These are phyloP conservation scores for Mucor sp. DNA, from an alignment of 371 early-diverging fungal genomes.

Conservation along the genomic window DNA sequence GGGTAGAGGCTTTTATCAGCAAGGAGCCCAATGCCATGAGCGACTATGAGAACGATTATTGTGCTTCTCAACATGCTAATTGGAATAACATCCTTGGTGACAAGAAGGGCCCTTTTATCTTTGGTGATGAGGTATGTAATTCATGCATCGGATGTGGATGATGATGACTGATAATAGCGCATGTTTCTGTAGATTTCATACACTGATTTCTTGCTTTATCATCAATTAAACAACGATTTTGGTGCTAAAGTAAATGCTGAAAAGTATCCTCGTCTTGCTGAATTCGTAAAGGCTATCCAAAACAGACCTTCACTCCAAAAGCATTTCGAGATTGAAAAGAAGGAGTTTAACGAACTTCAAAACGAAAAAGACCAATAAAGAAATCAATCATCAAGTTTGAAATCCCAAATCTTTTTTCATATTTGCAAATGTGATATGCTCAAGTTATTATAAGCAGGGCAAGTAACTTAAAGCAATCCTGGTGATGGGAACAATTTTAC, in stretches of 20 bases:
- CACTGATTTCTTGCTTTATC: slow-evolving; percentile 30
- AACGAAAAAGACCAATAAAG: too few relatives aligned
- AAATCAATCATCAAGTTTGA: too few relatives aligned
- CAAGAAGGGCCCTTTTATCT: slow-evolving; percentile 23
- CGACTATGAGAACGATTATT: neutral
- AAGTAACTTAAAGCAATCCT: neutral
- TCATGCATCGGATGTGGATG: too few relatives aligned
- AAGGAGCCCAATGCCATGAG: neutral
- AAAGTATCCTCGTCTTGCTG: slow-evolving; percentile 6
- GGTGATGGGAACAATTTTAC: too few relatives aligned
- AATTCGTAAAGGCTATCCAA: slow-evolving; percentile 12
- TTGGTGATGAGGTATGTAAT: slow-evolving; percentile 18
- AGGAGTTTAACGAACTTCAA: neutral
- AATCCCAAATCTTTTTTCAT: too few relatives aligned
- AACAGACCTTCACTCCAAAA: slow-evolving; percentile 7
- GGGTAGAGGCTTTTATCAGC: neutral
- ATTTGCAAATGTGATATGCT: too few relatives aligned
- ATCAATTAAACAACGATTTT: slow-evolving; percentile 18
- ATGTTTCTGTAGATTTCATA: slow-evolving; percentile 14
- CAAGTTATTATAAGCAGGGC: neutral
- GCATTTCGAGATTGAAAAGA: neutral
- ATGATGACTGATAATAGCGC: too few relatives aligned
- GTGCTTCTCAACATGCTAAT: neutral
- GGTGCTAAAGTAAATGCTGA: neutral
- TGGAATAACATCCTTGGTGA: slow-evolving; percentile 10